Percentiles rank a stretch among this genome's conserved stretches.
Evolutionary conservation across 169 alveolate species (phyloP).

Genomic region (Plasmodium gallinaceum): DNA sequence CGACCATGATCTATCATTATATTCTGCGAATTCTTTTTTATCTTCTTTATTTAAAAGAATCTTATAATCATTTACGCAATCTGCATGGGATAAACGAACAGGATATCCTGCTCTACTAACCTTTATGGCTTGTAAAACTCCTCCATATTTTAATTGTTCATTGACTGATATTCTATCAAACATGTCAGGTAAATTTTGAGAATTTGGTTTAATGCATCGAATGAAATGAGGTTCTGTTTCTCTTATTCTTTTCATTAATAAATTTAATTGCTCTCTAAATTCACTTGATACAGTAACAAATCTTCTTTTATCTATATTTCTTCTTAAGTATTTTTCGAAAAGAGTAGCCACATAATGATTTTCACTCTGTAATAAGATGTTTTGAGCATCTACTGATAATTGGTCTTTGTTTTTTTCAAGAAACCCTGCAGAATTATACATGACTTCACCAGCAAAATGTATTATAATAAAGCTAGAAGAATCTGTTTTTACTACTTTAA

Average conservation of each 20-base stretch:
- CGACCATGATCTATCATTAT: constrained; percentile 37
- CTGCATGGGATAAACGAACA: constrained; percentile 92
- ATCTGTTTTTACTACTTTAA: constrained; percentile 87
- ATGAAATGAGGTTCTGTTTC: constrained; percentile 95
- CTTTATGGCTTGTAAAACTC: constrained; percentile 93
- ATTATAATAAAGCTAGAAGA: constrained; percentile 90
- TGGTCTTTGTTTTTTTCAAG: constrained; percentile 96
- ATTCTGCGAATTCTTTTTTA: constrained; percentile 6
- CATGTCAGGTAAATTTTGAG: constrained; percentile 87
- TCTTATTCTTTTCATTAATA: constrained; percentile 90
- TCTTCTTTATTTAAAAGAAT: constrained; percentile 81
- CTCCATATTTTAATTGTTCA: constrained; percentile 93
- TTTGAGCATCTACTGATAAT: constrained; percentile 86
- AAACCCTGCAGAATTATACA: constrained; percentile 93
- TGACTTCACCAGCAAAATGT: constrained; percentile 98
- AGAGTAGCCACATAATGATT: constrained; percentile 38
- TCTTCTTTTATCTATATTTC: constrained; percentile 67
- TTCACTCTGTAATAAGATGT: constrained; percentile 78
- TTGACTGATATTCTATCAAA: constrained; percentile 93
- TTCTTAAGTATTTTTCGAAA: constrained; percentile 33
- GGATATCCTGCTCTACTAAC: constrained; percentile 97
- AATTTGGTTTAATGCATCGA: constrained; percentile 96
- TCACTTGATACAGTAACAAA: constrained; percentile 91
- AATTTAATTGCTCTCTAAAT: constrained; percentile 93
- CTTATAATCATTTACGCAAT: constrained; percentile 89